These are phyloP conservation scores for Calamus simplicifolius DNA, from an alignment of 176 grass and related monocot genomes.

Conservation along the genomic window DNA sequence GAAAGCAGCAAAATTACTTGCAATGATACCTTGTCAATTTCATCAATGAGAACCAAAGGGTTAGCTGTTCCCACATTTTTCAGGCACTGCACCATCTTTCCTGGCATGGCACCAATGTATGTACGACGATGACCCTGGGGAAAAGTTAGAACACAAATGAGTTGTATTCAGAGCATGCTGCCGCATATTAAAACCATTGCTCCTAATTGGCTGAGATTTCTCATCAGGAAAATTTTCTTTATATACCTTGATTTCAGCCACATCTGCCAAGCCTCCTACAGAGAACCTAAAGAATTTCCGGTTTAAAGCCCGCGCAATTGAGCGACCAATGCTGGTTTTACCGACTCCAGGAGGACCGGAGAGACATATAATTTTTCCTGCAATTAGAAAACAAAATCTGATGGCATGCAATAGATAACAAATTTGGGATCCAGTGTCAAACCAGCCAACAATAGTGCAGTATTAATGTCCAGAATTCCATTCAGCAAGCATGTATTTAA, in stretches of 20 bases:
- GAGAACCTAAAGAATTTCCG: conserved; percentile 96
- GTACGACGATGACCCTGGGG: conserved; percentile 90
- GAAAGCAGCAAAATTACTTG: too few relatives aligned
- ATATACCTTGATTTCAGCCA: conserved; percentile 94
- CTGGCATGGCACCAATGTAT: conserved; percentile 97
- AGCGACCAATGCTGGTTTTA: conserved; percentile 98
- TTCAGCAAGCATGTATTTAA: too few relatives aligned
- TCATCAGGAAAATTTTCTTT: too few relatives aligned
- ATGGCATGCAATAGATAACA: too few relatives aligned
- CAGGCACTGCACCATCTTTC: conserved; percentile 99
- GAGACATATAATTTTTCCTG: conserved; percentile 99
- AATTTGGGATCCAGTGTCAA: too few relatives aligned
- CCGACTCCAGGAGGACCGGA: conserved; percentile 97
- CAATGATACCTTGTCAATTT: conserved; percentile 85
- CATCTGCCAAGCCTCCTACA: conserved; percentile 98
- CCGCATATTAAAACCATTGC: too few relatives aligned
- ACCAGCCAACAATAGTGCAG: too few relatives aligned
- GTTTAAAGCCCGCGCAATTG: conserved; percentile 93
- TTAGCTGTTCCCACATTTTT: conserved; percentile 94
- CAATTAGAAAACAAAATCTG: conserved; percentile 4
- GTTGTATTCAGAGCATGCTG: too few relatives aligned
- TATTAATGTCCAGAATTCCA: too few relatives aligned
- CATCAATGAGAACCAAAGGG: conserved; percentile 94
- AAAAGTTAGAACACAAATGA: neutral
- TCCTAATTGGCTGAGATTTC: too few relatives aligned